Evolutionary conservation across 225 moss, liverwort and hornwort species (phyloP).

Genomic region (Takakia lepidozioides): DNA sequence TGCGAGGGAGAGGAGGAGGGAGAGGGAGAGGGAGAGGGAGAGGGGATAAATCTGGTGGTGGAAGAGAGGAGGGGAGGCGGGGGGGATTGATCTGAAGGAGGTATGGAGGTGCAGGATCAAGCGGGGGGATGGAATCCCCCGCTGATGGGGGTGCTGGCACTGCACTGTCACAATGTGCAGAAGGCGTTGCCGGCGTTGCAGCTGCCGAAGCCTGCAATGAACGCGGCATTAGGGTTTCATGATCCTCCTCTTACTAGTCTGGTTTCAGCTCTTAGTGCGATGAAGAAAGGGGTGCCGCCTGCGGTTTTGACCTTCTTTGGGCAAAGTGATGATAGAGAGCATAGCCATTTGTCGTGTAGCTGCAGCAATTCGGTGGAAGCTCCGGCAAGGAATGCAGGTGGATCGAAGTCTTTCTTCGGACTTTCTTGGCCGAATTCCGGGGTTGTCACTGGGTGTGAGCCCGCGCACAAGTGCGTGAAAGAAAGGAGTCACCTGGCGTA

Average conservation of each 20-base stretch:
- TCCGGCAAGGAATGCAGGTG: background rate
- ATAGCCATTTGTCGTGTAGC: conserved; percentile 13
- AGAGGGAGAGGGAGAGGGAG: too few species aligned
- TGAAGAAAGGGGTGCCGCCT: conserved; percentile 28
- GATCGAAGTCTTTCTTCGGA: conserved; percentile 11
- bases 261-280: conserved; percentile 27
- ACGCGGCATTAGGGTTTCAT: background rate
- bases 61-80: too few species aligned
- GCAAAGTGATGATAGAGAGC: conserved; percentile 18
- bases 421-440: conserved; percentile 20
- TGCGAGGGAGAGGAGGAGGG: too few species aligned
- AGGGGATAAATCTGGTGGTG: too few species aligned
- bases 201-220: background rate
- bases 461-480: too few species aligned
- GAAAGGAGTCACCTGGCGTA: too few species aligned
- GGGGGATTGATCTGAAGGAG: too few species aligned
- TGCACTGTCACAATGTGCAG: conserved; percentile 30
- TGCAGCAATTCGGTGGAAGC: conserved; percentile 14
- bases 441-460: conserved; percentile 8
- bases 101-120: conserved; percentile 25
- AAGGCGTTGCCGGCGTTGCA: conserved; percentile 18
- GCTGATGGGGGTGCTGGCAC: conserved; percentile 15
- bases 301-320: conserved; percentile 19
- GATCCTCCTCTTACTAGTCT: conserved; percentile 22
- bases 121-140: conserved; percentile 24